Evolutionary conservation across 495 filamentous ascomycete genomes (phyloP).

Genomic region (Thermochaetoides thermophila): DNA sequence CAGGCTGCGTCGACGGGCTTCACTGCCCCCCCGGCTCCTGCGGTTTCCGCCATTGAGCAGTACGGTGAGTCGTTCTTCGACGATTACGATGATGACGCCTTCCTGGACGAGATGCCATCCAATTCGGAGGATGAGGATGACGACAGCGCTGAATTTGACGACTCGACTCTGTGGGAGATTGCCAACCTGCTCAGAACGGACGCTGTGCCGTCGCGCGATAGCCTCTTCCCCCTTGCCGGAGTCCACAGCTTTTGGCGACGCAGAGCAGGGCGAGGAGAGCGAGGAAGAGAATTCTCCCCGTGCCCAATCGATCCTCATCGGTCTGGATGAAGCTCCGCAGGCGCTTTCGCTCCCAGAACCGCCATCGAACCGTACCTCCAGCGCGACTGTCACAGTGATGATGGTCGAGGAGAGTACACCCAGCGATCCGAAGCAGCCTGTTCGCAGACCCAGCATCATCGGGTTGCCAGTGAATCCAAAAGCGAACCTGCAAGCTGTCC

Average conservation of each 20-base stretch:
- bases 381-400: slow-evolving; percentile 20
- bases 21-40: no score
- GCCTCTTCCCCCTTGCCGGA: slow-evolving; percentile 19
- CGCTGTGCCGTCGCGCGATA: slow-evolving; percentile 30
- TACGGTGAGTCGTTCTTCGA: slow-evolving; percentile 36
- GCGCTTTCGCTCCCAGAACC: no score
- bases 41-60: slow-evolving; percentile 18
- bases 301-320: slow-evolving; percentile 19
- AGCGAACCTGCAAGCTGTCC: no score
- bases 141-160: slow-evolving; percentile 40
- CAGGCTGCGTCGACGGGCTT: no score
- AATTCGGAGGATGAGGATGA: slow-evolving; percentile 30
- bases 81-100: slow-evolving; percentile 28
- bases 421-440: neutral
- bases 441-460: slow-evolving; percentile 8
- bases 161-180: slow-evolving; percentile 43
- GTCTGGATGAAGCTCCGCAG: no score
- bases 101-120: slow-evolving; percentile 22
- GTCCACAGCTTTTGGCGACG: slow-evolving; percentile 14
- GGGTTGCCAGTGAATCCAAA: slow-evolving; percentile 10
- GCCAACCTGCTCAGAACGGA: slow-evolving; percentile 35
- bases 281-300: slow-evolving; percentile 16
- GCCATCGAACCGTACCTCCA: slow-evolving; percentile 5
- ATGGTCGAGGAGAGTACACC: slow-evolving; percentile 8
- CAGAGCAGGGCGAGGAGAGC: slow-evolving; percentile 18